A percentile compares a stretch with the other conserved stretches of the same genome.
Evolutionary conservation across 495 filamentous ascomycete genomes (phyloP).

Genomic region (Xylaria scruposa): DNA sequence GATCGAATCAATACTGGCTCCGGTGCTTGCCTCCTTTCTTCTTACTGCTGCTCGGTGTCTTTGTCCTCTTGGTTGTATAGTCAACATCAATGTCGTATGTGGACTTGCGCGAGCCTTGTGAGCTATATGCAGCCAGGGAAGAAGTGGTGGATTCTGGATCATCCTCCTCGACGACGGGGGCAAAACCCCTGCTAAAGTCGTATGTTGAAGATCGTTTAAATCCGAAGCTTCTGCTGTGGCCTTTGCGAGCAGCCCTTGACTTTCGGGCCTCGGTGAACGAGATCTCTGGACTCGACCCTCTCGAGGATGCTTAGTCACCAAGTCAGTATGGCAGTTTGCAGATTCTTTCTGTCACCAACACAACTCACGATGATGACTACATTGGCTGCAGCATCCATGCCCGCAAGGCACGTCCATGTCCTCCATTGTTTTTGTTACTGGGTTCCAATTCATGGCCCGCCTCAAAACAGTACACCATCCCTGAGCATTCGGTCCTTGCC

Average conservation of each 20-base stretch:
- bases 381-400: constrained; percentile 51
- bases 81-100: constrained; percentile 36
- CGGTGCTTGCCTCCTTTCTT: constrained; percentile 43
- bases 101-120: constrained; percentile 32
- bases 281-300: constrained; percentile 37
- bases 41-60: constrained; percentile 37
- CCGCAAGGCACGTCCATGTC: constrained; percentile 48
- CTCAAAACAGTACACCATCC: constrained; percentile 48
- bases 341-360: background rate
- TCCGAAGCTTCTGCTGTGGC: constrained; percentile 30
- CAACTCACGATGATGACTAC: constrained; percentile 37
- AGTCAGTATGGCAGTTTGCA: constrained; percentile 19
- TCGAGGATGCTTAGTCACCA: constrained; percentile 25
- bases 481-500: constrained; percentile 45
- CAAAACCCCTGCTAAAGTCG: constrained; percentile 33
- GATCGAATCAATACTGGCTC: constrained; percentile 31
- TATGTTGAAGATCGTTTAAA: constrained; percentile 36
- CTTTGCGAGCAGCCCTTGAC: constrained; percentile 37
- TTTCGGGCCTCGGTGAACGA: constrained; percentile 42
- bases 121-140: constrained; percentile 29
- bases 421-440: constrained; percentile 42
- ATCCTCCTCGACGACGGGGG: constrained; percentile 35
- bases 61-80: constrained; percentile 37
- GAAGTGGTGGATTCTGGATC: constrained; percentile 29
- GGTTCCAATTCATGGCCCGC: constrained; percentile 44